These are phyloP conservation scores for Fusarium sp. DNA, from an alignment of 2,329 filamentous ascomycete genomes.

Conservation along the genomic window DNA sequence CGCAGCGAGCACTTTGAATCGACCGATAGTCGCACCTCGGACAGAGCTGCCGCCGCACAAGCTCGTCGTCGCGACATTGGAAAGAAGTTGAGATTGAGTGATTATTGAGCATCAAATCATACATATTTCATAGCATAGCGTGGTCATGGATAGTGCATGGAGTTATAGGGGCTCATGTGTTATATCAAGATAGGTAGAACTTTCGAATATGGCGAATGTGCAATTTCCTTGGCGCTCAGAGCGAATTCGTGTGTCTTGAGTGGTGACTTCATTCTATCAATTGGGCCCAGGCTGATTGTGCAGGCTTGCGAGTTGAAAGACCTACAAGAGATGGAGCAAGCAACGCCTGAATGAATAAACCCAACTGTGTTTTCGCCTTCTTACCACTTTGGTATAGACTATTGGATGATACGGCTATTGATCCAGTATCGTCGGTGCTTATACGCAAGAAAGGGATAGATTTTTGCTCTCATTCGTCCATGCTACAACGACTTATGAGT, in stretches of 20 bases:
- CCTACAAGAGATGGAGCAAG: background rate
- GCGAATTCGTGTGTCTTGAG: background rate
- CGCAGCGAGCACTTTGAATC: constrained; percentile 66
- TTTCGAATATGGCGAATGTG: background rate
- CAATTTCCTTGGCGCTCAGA: constrained; percentile 1
- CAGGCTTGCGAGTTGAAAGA: background rate
- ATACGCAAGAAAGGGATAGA: background rate
- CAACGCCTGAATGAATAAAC: background rate
- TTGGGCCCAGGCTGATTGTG: background rate
- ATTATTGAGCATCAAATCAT: constrained; percentile 64
- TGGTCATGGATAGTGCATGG: constrained; percentile 29
- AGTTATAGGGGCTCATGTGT: constrained; percentile 32
- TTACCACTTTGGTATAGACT: background rate
- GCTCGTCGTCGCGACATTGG: constrained; percentile 75
- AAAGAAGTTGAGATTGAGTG: constrained; percentile 76
- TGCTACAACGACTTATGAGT: background rate
- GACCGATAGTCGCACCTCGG: constrained; percentile 65
- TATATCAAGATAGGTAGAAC: constrained; percentile 9
- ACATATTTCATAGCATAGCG: constrained; percentile 21
- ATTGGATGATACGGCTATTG: background rate
- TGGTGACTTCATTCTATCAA: background rate
- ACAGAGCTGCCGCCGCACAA: constrained; percentile 70
- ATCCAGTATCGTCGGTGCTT: background rate
- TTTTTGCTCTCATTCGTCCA: background rate
- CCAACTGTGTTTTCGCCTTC: background rate